A percentile compares a stretch with the other conserved stretches of the same genome.
phyloP scores from a whole-genome alignment of 331 rosid genomes.

The Quercus lobata region DNA sequence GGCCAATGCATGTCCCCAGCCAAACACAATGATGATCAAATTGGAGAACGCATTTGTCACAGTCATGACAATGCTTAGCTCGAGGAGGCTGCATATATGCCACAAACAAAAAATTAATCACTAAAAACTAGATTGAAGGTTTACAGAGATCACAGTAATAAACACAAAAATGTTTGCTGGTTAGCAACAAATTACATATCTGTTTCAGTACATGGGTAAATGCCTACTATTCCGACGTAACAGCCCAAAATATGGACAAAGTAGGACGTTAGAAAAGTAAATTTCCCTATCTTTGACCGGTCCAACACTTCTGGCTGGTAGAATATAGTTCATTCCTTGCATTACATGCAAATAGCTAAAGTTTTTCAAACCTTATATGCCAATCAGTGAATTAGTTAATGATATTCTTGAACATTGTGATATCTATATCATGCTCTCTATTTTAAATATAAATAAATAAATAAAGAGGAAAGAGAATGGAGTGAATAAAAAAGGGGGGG shows the following conservation, averaged over 20 bases:
- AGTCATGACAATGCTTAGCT: conserved; percentile 97
- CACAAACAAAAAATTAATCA: conserved; percentile 19
- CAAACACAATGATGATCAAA: conserved; percentile 99
- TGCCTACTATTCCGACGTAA: neutral
- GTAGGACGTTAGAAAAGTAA: neutral
- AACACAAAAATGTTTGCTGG: neutral
- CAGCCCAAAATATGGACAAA: neutral
- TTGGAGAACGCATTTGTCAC: conserved; percentile 92
- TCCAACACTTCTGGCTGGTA: neutral
- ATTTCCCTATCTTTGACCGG: neutral
- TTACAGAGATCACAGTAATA: conserved; percentile 9
- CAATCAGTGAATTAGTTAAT: neutral
- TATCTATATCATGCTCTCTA: neutral
- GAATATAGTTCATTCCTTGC: neutral
- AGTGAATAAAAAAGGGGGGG: neutral
- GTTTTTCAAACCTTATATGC: neutral
- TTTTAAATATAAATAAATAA: neutral
- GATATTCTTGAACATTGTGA: neutral
- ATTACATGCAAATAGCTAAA: neutral
- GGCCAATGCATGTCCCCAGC: conserved; percentile 99
- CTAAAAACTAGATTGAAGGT: conserved; percentile 10
- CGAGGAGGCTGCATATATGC: conserved; percentile 82
- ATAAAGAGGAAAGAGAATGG: neutral
- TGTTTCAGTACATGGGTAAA: neutral
- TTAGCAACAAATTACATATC: neutral